Conservation (phyloP, 2,329 filamentous ascomycete species). For the Orbilia ellipsospora region DNA sequence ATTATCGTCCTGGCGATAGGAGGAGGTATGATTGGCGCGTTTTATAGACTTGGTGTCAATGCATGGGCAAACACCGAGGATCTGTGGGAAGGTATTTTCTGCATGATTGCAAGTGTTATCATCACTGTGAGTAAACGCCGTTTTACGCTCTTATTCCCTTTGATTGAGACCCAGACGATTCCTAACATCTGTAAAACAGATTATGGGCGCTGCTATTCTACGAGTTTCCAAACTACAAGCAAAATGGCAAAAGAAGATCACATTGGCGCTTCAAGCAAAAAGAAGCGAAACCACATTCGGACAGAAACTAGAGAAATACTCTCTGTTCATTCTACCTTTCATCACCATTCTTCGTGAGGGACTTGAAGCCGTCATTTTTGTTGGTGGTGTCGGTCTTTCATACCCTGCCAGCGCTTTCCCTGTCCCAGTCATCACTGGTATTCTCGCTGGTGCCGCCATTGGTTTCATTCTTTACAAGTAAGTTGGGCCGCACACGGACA, state of each 20-base stretch:
- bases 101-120: constrained; percentile 78
- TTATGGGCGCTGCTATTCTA: constrained; percentile 82
- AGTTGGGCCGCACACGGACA: constrained; percentile 60
- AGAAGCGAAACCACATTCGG: constrained; percentile 64
- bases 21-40: constrained; percentile 75
- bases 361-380: constrained; percentile 85
- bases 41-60: constrained; percentile 76
- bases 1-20: constrained; percentile 74
- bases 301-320: constrained; percentile 79
- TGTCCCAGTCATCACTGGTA: constrained; percentile 77
- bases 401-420: constrained; percentile 81
- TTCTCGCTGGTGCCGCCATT: constrained; percentile 73
- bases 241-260: constrained; percentile 87
- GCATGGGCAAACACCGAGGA: constrained; percentile 76
- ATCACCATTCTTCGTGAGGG: constrained; percentile 88
- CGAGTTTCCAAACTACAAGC: constrained; percentile 84
- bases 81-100: constrained; percentile 84
- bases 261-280: constrained; percentile 72
- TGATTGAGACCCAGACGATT: background rate
- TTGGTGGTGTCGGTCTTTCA: constrained; percentile 83
- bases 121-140: constrained; percentile 68
- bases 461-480: constrained; percentile 83
- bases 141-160: background rate
- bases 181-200: constrained; percentile 32
- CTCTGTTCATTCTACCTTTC: constrained; percentile 87